These are phyloP conservation scores for Apiotrichum siamense DNA, from an alignment of 1,284 basidiomycete genomes.

Conservation along the genomic window DNA sequence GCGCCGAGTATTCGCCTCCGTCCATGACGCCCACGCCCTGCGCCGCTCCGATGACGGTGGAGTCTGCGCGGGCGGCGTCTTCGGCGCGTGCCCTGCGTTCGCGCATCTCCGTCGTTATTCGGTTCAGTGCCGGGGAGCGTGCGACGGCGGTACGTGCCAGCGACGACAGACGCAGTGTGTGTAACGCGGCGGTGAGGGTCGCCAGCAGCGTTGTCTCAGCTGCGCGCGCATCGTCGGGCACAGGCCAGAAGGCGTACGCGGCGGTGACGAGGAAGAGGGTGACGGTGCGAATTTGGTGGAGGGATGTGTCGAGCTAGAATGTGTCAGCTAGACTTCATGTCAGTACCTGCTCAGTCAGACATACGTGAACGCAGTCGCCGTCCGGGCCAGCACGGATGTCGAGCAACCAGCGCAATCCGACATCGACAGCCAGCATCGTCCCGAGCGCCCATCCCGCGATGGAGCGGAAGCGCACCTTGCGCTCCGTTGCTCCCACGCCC, in stretches of 20 bases:
- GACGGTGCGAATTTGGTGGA: constrained; percentile 23
- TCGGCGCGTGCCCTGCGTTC: background rate
- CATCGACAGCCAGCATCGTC: constrained; percentile 8
- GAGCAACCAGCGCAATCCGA: constrained; percentile 20
- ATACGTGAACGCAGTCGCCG: constrained; percentile 31
- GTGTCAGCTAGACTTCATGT: background rate
- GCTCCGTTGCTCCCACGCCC: constrained; percentile 9
- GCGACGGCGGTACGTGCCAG: constrained; percentile 18
- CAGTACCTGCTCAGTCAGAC: constrained; percentile 9
- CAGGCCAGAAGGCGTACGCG: constrained; percentile 28
- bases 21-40: background rate
- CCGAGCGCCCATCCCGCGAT: constrained; percentile 21
- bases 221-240: constrained; percentile 4
- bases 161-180: constrained; percentile 18
- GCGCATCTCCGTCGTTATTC: background rate
- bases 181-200: constrained; percentile 9
- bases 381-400: constrained; percentile 21
- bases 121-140: constrained; percentile 9
- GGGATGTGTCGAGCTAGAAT: constrained; percentile 23
- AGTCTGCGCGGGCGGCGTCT: constrained; percentile 1
- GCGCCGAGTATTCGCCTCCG: background rate
- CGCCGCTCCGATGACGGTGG: constrained; percentile 1
- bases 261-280: constrained; percentile 23
- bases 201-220: background rate
- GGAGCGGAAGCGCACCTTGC: constrained; percentile 20